These are phyloP conservation scores for Clonostachys solani DNA, from an alignment of 2,329 filamentous ascomycete genomes.

Conservation along the genomic window DNA sequence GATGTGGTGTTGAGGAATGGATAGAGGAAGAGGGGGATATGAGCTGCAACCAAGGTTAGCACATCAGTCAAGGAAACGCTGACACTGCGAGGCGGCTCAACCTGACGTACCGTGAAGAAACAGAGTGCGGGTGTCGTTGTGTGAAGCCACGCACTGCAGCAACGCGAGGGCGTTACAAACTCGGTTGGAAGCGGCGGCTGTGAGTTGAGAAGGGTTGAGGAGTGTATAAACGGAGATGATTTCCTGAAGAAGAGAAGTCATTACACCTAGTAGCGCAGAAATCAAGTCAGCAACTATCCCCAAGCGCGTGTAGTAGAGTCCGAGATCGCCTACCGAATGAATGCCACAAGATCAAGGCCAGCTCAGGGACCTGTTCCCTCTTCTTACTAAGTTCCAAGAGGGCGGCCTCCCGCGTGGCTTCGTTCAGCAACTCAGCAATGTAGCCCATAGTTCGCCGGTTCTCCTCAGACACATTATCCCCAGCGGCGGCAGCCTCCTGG, in stretches of 20 bases:
- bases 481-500: conserved; percentile 22
- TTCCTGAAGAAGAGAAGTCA: conserved; percentile 95
- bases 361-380: conserved; percentile 92
- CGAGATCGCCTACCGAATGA: conserved; percentile 72
- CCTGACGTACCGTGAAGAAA: conserved; percentile 77
- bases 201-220: conserved; percentile 93
- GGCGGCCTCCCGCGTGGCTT: conserved; percentile 82
- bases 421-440: conserved; percentile 87
- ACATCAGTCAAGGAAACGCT: background rate
- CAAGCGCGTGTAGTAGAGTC: conserved; percentile 11
- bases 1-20: conserved; percentile 98
- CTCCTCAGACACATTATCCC: conserved; percentile 75
- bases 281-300: conserved; percentile 4
- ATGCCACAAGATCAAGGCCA: conserved; percentile 96
- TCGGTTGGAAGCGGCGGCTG: conserved; percentile 92
- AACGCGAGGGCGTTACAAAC: conserved; percentile 96
- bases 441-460: conserved; percentile 89
- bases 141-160: conserved; percentile 93
- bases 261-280: conserved; percentile 63
- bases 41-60: conserved; percentile 52
- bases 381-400: conserved; percentile 97
- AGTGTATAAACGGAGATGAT: conserved; percentile 98
- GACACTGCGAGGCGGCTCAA: background rate
- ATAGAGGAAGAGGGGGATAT: conserved; percentile 96
- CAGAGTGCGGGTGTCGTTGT: conserved; percentile 90